phyloP scores from a whole-genome alignment of 1,284 basidiomycete genomes.

The Singerocomus inundabilis region DNA sequence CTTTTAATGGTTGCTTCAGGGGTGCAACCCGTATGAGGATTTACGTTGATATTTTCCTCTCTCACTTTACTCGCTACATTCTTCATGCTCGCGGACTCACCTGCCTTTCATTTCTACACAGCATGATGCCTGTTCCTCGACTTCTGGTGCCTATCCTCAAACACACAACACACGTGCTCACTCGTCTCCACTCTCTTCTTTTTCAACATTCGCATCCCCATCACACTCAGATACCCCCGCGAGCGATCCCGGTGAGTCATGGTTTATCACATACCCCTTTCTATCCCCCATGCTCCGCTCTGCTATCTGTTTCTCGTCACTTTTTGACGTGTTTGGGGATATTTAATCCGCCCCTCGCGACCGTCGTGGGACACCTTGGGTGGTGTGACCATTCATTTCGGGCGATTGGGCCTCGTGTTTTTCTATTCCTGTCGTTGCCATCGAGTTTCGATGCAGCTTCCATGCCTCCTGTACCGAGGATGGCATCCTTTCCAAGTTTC shows the following conservation, averaged over 20 bases:
- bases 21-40: neutral
- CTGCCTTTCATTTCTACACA: neutral
- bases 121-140: conserved; percentile 17
- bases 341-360: neutral
- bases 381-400: neutral
- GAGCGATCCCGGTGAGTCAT: conserved; percentile 30
- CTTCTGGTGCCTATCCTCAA: conserved; percentile 7
- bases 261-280: neutral
- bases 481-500: neutral
- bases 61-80: neutral
- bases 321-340: neutral
- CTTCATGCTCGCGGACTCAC: conserved; percentile 4
- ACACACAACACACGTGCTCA: neutral
- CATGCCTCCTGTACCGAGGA: neutral
- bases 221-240: conserved; percentile 26
- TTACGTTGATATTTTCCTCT: neutral
- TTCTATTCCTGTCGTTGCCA: neutral
- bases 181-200: conserved; percentile 22
- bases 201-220: conserved; percentile 25
- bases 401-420: conserved; percentile 3
- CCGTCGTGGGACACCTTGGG: neutral
- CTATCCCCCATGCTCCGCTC: neutral
- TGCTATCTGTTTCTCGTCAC: neutral
- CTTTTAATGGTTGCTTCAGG: neutral
- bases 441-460: neutral